Conservation (phyloP, 2,329 filamentous ascomycete genomes). For the Diplodia sapinea region DNA sequence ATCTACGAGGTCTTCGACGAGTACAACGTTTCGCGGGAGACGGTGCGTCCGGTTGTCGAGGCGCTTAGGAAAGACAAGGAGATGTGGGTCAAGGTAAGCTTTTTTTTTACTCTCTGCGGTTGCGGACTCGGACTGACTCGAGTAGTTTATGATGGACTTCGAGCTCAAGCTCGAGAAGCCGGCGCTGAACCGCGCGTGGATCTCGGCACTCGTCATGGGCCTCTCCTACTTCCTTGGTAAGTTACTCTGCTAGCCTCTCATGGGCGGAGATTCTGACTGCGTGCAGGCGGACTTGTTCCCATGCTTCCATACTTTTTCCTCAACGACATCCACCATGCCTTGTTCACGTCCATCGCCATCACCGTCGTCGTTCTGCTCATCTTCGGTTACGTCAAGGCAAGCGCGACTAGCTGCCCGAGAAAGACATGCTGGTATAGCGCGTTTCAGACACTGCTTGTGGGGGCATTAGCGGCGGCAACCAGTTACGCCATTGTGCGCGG, state of each 20-base stretch:
- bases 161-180: conserved; percentile 58
- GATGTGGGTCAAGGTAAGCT: conserved; percentile 53
- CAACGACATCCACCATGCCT: conserved; percentile 47
- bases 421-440: conserved; percentile 23
- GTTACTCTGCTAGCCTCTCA: conserved; percentile 30
- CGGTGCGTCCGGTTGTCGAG: conserved; percentile 56
- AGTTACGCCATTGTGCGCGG: conserved; percentile 31
- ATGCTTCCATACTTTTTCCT: conserved; percentile 60
- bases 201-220: conserved; percentile 53
- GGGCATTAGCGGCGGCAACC: conserved; percentile 30
- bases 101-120: conserved; percentile 7
- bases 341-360: conserved; percentile 59
- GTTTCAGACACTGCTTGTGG: conserved; percentile 29
- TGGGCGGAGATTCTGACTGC: neutral
- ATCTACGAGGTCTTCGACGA: conserved; percentile 56
- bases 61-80: conserved; percentile 57
- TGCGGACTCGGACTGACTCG: neutral
- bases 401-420: conserved; percentile 24
- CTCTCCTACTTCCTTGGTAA: conserved; percentile 45
- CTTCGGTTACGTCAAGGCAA: conserved; percentile 59
- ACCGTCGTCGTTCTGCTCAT: conserved; percentile 56
- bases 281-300: conserved; percentile 49
- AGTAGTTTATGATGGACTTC: conserved; percentile 65
- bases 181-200: conserved; percentile 52
- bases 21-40: conserved; percentile 56